Evolutionary conservation across 495 filamentous ascomycete genomes (phyloP).

Genomic region (Tetracladium marchalianum): DNA sequence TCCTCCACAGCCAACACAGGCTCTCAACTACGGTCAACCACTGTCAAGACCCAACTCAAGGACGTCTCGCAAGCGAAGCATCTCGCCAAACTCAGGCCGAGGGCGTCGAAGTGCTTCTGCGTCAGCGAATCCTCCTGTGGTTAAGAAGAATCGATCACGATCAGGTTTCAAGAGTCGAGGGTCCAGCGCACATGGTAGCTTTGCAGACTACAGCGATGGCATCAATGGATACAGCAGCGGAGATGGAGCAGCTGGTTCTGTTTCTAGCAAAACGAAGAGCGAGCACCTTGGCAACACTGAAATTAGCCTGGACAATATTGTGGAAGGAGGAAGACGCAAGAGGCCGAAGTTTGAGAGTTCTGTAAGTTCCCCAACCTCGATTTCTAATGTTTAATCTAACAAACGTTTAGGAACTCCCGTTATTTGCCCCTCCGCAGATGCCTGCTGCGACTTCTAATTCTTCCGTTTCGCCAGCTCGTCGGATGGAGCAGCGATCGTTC

Average conservation of each 20-base stretch:
- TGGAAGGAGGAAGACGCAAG: slow-evolving; percentile 92
- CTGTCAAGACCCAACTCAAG: slow-evolving; percentile 57
- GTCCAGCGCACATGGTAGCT: slow-evolving; percentile 55
- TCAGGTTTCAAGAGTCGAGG: slow-evolving; percentile 57
- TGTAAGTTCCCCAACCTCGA: slow-evolving; percentile 45
- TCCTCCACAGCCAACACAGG: slow-evolving; percentile 37
- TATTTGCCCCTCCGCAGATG: slow-evolving; percentile 90
- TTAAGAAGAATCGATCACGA: slow-evolving; percentile 57
- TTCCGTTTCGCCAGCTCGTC: slow-evolving; percentile 85
- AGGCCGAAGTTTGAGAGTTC: slow-evolving; percentile 96
- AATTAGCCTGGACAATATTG: slow-evolving; percentile 95
- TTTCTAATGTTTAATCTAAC: slow-evolving; percentile 9
- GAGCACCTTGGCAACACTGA: slow-evolving; percentile 88
- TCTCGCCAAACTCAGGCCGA: slow-evolving; percentile 63
- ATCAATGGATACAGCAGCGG: slow-evolving; percentile 69
- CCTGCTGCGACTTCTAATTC: slow-evolving; percentile 80
- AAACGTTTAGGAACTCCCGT: slow-evolving; percentile 67
- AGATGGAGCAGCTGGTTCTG: slow-evolving; percentile 64
- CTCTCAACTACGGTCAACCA: slow-evolving; percentile 43
- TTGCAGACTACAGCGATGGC: slow-evolving; percentile 53
- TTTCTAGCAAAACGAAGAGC: slow-evolving; percentile 60
- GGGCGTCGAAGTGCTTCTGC: slow-evolving; percentile 73
- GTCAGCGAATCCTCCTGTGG: slow-evolving; percentile 32
- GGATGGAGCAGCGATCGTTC: slow-evolving; percentile 41
- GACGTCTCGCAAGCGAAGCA: slow-evolving; percentile 64